phyloP scores from a whole-genome alignment of 2,329 filamentous ascomycete species.

The Colletotrichum cordylinicola region DNA sequence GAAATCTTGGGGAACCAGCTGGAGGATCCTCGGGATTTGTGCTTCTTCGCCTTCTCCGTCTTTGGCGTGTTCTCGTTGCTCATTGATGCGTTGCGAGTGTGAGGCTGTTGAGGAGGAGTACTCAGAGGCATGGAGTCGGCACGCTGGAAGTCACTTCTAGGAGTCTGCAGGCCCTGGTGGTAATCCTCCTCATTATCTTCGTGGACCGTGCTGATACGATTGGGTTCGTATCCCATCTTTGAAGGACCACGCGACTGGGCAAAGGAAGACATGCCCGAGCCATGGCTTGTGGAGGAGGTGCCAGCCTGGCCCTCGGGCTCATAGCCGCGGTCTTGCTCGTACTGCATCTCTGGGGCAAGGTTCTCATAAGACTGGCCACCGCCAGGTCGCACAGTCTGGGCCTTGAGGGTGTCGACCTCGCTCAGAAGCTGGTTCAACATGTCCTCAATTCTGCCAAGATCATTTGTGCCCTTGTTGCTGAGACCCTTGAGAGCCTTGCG shows the following conservation, averaged over 20 bases:
- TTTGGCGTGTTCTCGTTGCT: slow-evolving; percentile 83
- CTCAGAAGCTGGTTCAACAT: slow-evolving; percentile 91
- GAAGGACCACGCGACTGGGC: slow-evolving; percentile 54
- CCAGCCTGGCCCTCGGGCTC: slow-evolving; percentile 83
- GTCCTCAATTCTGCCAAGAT: slow-evolving; percentile 86
- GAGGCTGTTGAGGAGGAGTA: slow-evolving; percentile 62
- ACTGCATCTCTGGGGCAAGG: slow-evolving; percentile 65
- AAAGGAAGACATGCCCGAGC: slow-evolving; percentile 76
- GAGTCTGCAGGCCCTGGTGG: slow-evolving; percentile 64
- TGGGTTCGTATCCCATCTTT: slow-evolving; percentile 55
- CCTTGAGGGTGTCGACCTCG: slow-evolving; percentile 86
- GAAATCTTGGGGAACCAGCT: slow-evolving; percentile 90
- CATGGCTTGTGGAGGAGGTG: slow-evolving; percentile 71
- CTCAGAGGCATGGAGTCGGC: slow-evolving; percentile 60
- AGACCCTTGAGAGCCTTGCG: slow-evolving; percentile 91
- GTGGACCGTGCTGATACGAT: slow-evolving; percentile 86
- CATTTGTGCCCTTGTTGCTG: slow-evolving; percentile 85
- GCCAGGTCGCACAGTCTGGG: slow-evolving; percentile 52
- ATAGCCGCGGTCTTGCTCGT: slow-evolving; percentile 76
- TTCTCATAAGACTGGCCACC: slow-evolving; percentile 74
- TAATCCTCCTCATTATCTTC: slow-evolving; percentile 82
- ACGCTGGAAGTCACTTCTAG: slow-evolving; percentile 53
- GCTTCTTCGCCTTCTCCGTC: slow-evolving; percentile 81
- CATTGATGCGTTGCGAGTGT: slow-evolving; percentile 45
- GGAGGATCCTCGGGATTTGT: slow-evolving; percentile 84